Conservation (phyloP, 192 early-diverging fungal species). For the Coemansia sp. region DNA sequence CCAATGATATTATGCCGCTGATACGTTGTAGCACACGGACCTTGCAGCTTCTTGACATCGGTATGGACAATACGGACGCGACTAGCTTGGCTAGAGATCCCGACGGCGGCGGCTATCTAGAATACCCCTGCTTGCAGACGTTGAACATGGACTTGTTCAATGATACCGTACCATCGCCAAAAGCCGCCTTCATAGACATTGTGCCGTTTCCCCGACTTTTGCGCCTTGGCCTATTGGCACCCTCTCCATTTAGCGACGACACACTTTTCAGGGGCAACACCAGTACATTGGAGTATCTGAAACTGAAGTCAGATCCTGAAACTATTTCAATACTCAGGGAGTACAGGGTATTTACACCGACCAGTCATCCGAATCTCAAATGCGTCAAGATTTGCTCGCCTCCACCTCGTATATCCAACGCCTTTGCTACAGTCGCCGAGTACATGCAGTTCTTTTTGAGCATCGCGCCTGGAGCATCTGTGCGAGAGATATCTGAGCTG, state of each 20-base stretch:
- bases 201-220: neutral
- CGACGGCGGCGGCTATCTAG: neutral
- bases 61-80: neutral
- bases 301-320: neutral
- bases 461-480: neutral
- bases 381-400: neutral
- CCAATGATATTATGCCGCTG: neutral
- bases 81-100: neutral
- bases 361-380: neutral
- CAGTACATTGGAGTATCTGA: neutral
- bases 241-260: neutral
- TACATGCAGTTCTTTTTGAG: neutral
- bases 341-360: neutral
- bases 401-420: neutral
- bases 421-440: neutral
- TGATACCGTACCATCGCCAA: too few species aligned
- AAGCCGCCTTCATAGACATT: too few species aligned
- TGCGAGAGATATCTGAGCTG: neutral
- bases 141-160: neutral
- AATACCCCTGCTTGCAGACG: neutral
- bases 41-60: neutral
- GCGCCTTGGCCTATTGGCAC: neutral
- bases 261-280: neutral
- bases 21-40: neutral
- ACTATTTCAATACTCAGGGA: neutral